Evolutionary conservation across 73 alveolate species (phyloP).

Genomic region (Paramecium pentaurelia): DNA sequence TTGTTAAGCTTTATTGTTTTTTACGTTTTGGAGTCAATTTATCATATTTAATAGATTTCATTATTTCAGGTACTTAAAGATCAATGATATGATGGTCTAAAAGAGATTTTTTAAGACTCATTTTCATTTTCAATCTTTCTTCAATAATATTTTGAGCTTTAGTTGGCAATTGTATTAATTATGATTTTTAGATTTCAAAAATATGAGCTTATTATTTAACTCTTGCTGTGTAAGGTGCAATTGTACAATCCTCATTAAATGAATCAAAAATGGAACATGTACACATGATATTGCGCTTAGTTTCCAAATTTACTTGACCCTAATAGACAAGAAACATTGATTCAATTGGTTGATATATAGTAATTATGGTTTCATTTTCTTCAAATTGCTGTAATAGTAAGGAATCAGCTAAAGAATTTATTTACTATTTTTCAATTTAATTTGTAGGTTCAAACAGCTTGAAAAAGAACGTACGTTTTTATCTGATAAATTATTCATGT

Average conservation of each 20-base stretch:
- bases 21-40: not conserved
- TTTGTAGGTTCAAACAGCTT: not conserved
- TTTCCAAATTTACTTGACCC: not conserved
- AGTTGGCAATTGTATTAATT: not conserved
- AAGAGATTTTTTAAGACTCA: not conserved
- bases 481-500: conserved; percentile 4
- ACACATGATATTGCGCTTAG: not conserved
- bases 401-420: not conserved
- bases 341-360: not conserved
- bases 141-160: not conserved
- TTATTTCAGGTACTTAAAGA: not conserved
- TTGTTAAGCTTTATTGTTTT: not conserved
- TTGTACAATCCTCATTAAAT: not conserved
- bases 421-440: not conserved
- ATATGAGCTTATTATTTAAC: not conserved
- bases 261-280: not conserved
- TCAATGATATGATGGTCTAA: not conserved
- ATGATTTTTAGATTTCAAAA: not conserved
- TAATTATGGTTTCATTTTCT: not conserved
- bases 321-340: not conserved
- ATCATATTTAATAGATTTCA: not conserved
- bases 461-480: not conserved
- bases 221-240: not conserved
- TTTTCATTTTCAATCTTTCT: not conserved
- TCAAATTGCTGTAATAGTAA: not conserved